These are phyloP conservation scores for Xylaria grammica DNA, from an alignment of 495 filamentous ascomycete genomes.

Conservation along the genomic window DNA sequence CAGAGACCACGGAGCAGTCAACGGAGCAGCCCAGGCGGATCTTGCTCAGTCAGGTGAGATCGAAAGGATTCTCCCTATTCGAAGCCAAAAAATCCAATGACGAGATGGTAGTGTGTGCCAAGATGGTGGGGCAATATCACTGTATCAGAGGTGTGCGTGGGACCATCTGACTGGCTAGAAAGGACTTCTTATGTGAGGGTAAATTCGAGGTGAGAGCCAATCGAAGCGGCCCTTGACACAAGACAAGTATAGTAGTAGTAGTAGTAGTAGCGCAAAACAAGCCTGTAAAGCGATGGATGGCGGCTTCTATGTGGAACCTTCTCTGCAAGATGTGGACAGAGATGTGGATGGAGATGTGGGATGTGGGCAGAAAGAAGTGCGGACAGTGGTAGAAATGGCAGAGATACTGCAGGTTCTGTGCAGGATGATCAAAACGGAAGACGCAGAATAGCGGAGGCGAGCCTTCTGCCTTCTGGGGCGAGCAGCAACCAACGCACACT, in stretches of 20 bases:
- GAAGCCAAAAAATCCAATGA: constrained; percentile 35
- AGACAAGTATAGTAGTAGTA: neutral
- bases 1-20: too few relatives aligned
- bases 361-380: too few relatives aligned
- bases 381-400: too few relatives aligned
- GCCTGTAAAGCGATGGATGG: constrained; percentile 20
- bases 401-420: too few relatives aligned
- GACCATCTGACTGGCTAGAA: constrained; percentile 31
- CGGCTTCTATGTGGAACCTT: constrained; percentile 26
- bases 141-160: constrained; percentile 34
- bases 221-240: constrained; percentile 4
- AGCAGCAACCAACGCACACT: too few relatives aligned
- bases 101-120: constrained; percentile 25
- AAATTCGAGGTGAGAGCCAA: constrained; percentile 22
- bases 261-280: constrained; percentile 22
- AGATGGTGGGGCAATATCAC: constrained; percentile 39
- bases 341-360: too few relatives aligned
- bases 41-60: constrained; percentile 31
- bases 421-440: constrained; percentile 27
- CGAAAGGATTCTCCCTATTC: constrained; percentile 26
- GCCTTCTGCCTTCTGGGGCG: too few relatives aligned
- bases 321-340: too few relatives aligned
- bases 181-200: constrained; percentile 27
- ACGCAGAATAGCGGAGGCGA: constrained; percentile 24
- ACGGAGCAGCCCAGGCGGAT: constrained; percentile 14